Evolutionary conservation across 768 basidiomycete species (phyloP).

Genomic region (Clitopilus passeckerianus): DNA sequence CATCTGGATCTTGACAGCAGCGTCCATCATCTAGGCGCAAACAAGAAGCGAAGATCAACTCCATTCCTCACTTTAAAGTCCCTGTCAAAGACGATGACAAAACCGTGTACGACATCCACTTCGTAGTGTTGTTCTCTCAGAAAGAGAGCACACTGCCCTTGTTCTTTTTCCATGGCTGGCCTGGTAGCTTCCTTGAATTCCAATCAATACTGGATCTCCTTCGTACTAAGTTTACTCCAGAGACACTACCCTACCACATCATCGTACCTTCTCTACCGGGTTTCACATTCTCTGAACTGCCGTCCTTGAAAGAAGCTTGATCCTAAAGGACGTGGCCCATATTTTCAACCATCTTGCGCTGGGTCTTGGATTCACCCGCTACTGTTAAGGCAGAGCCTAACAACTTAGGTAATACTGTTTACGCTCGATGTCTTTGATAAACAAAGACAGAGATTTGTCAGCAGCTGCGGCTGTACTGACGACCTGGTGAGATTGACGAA

Average conservation of each 20-base stretch:
- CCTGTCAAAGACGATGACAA: neutral
- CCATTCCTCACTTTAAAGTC: neutral
- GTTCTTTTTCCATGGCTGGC: neutral
- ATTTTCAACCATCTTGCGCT: neutral
- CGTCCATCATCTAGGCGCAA: neutral
- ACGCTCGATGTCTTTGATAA: too few species aligned
- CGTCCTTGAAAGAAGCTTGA: neutral
- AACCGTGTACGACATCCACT: neutral
- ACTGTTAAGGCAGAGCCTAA: too few species aligned
- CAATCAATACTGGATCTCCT: neutral
- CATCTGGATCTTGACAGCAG: neutral
- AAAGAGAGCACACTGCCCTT: neutral
- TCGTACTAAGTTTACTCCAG: neutral
- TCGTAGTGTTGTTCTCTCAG: neutral
- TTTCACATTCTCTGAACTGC: neutral
- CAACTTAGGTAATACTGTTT: too few species aligned
- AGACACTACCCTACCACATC: neutral
- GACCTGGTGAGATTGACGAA: too few species aligned
- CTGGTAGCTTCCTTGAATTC: neutral
- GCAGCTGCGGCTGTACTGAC: too few species aligned
- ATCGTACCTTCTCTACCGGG: neutral
- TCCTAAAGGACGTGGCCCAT: neutral
- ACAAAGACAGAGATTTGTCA: too few species aligned
- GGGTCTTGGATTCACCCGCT: neutral
- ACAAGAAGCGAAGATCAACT: neutral